These are phyloP conservation scores for Licmophora abbreviata DNA, from an alignment of 108 stramenopile species.

Conservation along the genomic window DNA sequence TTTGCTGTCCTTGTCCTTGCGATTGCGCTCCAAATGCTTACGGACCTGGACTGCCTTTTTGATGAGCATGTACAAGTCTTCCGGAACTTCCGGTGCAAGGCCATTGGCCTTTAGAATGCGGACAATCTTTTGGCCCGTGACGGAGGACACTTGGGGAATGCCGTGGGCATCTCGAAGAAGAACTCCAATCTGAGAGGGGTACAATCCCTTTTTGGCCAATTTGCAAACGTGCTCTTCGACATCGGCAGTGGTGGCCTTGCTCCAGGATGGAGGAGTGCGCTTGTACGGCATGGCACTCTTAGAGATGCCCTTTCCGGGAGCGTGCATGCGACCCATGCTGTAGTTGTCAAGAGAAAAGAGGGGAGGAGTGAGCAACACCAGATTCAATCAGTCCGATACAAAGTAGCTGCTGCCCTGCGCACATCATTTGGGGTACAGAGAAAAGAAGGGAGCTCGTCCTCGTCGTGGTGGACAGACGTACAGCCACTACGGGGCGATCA, in stretches of 20 bases:
- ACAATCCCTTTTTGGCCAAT: conserved; percentile 99
- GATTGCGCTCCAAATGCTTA: conserved; percentile 99
- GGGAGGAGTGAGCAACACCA: conserved; percentile 5
- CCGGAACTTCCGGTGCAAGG: conserved; percentile 99
- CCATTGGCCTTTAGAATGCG: conserved; percentile 99
- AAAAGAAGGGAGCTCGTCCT: conserved; percentile 3
- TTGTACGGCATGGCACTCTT: conserved; percentile 98
- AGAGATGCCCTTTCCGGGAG: conserved; percentile 99
- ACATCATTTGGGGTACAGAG: not conserved
- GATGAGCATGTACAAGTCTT: conserved; percentile 99
- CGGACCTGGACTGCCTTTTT: conserved; percentile 99
- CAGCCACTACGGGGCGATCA: too few species aligned
- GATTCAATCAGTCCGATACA: not conserved
- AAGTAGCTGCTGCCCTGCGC: not conserved
- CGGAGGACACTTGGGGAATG: conserved; percentile 92
- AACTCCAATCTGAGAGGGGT: conserved; percentile 99
- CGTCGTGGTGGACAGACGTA: too few species aligned
- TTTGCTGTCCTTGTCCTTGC: conserved; percentile 99
- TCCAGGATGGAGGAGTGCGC: conserved; percentile 98
- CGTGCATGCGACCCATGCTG: conserved; percentile 92
- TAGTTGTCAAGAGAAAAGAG: conserved; percentile 12
- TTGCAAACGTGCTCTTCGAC: conserved; percentile 98
- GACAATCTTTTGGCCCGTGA: conserved; percentile 99
- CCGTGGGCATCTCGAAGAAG: conserved; percentile 97
- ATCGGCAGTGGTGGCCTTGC: conserved; percentile 87